Evolutionary conservation across 2,329 filamentous ascomycete species (phyloP), one percentile per base, ranked within the genome.

Genomic region (Ascomycota sp.): DNA sequence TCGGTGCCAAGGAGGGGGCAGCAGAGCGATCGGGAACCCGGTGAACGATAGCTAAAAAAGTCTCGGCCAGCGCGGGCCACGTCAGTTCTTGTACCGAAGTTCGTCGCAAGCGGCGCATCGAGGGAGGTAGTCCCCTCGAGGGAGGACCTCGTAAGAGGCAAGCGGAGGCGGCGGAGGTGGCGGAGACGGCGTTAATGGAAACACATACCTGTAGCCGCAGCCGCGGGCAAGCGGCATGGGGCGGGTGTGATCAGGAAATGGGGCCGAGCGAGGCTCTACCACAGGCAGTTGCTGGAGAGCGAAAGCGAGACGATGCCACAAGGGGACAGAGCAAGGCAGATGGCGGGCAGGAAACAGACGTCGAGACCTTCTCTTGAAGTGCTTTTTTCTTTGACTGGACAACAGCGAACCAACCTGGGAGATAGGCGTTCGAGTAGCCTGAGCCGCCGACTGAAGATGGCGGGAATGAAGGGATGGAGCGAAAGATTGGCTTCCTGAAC

Each of bases 71-170:
- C 5, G 27, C 25, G 26, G 29, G 28, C 32, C 33, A 37, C 32
- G 28, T 39, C 34, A 37, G 37, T 34, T 37, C 33, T 29, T 32
- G 32, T 34, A 32, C 23, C 10, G 8, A 27, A 13, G 20, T 19
- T 27, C 26, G 20, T 27, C n/a, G 17, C 26, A 19, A 20, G 15
- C 26, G 26, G 15, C 26, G 15, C 15, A 17, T 3, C 15, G 32
- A 32, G 28, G 27, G 28, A 26, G 24, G 28, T 28, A 4, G 20
- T 22, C 20, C 19, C n/a, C 24, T 26, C 26, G 29, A 23, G 31
- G 23, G 22, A n/a, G 8, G 10, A 19, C 15, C 15, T 17, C 15
- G 15, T 17, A 17, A 20, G 23, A 13, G 20, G 30, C 15, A 22
- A 25, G 32, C 28, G 25, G 23, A 15, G 19, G 24, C 8, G 34